Evolutionary conservation across 2,329 filamentous ascomycete species (phyloP).

Genomic region (Aspergillus quadrilineatus): DNA sequence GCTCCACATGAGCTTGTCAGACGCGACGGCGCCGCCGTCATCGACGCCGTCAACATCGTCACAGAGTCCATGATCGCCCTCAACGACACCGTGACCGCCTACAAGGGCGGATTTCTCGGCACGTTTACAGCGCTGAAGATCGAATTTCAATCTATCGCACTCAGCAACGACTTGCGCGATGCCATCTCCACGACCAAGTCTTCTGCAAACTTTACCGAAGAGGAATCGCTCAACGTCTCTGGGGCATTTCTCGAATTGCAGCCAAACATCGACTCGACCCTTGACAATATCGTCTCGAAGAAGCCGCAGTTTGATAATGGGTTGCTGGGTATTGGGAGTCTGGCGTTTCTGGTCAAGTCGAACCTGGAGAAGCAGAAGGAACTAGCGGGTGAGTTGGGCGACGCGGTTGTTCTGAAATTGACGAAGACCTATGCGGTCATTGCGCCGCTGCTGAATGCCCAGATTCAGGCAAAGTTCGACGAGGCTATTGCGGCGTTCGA

Average conservation of each 20-base stretch:
- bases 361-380: constrained; percentile 18
- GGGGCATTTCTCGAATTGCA: constrained; percentile 16
- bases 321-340: constrained; percentile 18
- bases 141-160: constrained; percentile 13
- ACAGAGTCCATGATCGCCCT: constrained; percentile 17
- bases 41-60: constrained; percentile 16
- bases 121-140: constrained; percentile 20
- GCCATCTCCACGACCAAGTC: constrained; percentile 10
- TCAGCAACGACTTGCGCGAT: constrained; percentile 14
- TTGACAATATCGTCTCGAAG: constrained; percentile 20
- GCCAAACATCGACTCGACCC: constrained; percentile 20
- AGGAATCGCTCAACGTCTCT: constrained; percentile 18
- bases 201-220: constrained; percentile 19
- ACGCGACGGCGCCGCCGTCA: constrained; percentile 19
- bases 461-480: constrained; percentile 19
- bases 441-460: constrained; percentile 18
- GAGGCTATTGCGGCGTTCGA: constrained; percentile 17
- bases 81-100: constrained; percentile 19
- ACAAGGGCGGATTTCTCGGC: constrained; percentile 17
- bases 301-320: constrained; percentile 21
- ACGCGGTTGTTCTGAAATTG: constrained; percentile 17
- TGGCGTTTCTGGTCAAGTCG: constrained; percentile 19
- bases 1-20: constrained; percentile 1
- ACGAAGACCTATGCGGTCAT: constrained; percentile 15
- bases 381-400: constrained; percentile 16